Evolutionary conservation across 768 basidiomycete species (phyloP).

Genomic region (Collybiopsis luxurians): DNA sequence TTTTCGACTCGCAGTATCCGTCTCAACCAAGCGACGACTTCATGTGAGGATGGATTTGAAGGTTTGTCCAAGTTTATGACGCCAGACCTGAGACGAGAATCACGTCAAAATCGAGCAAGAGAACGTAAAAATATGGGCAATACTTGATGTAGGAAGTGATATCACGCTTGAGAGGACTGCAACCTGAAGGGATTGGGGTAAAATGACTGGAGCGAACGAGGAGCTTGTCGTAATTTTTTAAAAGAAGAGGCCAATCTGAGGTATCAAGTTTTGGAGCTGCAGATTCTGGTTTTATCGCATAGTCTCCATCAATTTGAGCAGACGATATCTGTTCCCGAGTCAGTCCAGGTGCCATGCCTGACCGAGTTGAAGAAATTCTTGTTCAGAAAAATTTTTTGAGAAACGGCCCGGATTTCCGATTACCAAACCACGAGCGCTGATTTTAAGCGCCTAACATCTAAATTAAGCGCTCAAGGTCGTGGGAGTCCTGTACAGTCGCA

Average conservation of each 20-base stretch:
- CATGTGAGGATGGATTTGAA: constrained; percentile 97
- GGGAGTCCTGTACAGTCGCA: constrained; percentile 48
- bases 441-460: too few relatives aligned
- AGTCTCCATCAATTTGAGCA: constrained; percentile 74
- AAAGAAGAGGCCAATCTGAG: constrained; percentile 94
- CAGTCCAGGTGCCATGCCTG: constrained; percentile 46
- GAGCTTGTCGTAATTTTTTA: constrained; percentile 99
- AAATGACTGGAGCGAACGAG: constrained; percentile 95
- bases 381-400: not conserved
- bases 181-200: constrained; percentile 94
- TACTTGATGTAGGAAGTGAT: constrained; percentile 90
- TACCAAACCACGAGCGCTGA: too few relatives aligned
- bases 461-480: too few relatives aligned
- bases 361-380: not conserved
- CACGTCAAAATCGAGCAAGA: not conserved
- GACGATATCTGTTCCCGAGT: constrained; percentile 69
- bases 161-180: constrained; percentile 93
- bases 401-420: not conserved
- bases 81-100: constrained; percentile 68
- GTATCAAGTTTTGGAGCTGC: constrained; percentile 81
- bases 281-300: constrained; percentile 77
- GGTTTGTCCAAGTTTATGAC: constrained; percentile 99
- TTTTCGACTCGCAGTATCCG: constrained; percentile 97
- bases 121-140: constrained; percentile 15
- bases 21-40: constrained; percentile 98